Conservation (phyloP, 78 protist species). For the Dictyostelium capitatum region DNA sequence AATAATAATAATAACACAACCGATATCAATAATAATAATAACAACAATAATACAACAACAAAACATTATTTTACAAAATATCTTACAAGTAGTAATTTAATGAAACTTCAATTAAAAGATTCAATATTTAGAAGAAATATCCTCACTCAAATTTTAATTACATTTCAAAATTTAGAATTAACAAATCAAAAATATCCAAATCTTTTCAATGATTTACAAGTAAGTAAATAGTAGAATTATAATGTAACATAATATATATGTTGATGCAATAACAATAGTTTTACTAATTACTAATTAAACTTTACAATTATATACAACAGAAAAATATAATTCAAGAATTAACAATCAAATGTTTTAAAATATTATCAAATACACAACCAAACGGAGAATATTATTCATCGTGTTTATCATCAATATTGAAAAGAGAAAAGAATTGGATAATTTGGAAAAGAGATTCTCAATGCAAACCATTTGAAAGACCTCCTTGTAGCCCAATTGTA, state of each 20-base stretch:
- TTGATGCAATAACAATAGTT: neutral
- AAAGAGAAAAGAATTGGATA: conserved; percentile 77
- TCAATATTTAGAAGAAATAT: conserved; percentile 70
- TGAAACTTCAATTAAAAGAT: conserved; percentile 70
- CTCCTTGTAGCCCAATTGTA: conserved; percentile 22
- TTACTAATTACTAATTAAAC: neutral
- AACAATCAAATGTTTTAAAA: conserved; percentile 30
- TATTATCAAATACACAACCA: conserved; percentile 60
- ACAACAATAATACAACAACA: neutral
- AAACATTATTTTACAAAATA: conserved; percentile 73
- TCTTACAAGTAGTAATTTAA: conserved; percentile 43
- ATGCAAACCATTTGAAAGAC: conserved; percentile 66
- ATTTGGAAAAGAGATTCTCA: conserved; percentile 55
- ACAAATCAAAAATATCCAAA: conserved; percentile 45
- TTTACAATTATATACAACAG: neutral
- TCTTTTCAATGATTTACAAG: conserved; percentile 38
- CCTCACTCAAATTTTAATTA: conserved; percentile 47
- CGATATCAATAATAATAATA: no score
- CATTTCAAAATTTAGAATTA: conserved; percentile 59
- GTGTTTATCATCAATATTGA: conserved; percentile 25
- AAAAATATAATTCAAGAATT: conserved; percentile 41
- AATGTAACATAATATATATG: no score
- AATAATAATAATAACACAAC: neutral
- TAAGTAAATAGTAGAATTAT: neutral
- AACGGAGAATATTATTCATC: conserved; percentile 53